phyloP scores from a whole-genome alignment of 2,329 filamentous ascomycete genomes.

The Hirsutella rhossiliensis region DNA sequence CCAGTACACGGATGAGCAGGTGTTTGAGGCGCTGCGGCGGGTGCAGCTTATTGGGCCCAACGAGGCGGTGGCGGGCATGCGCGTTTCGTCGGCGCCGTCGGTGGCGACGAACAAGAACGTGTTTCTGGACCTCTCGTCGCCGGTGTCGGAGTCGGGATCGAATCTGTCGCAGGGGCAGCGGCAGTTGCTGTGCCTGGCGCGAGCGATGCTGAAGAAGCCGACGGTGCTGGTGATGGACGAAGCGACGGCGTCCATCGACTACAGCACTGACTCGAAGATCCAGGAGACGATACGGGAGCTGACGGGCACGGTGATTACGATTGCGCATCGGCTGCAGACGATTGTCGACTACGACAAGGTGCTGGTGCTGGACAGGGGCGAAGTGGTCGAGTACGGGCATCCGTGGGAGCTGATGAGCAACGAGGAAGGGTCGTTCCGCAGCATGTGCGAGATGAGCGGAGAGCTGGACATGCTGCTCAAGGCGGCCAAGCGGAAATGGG shows the following conservation, averaged over 20 bases:
- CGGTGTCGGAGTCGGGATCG: constrained; percentile 79
- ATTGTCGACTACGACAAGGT: constrained; percentile 99
- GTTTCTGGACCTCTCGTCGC: constrained; percentile 75
- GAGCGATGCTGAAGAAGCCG: constrained; percentile 81
- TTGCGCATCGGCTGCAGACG: constrained; percentile 88
- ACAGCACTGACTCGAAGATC: constrained; percentile 89
- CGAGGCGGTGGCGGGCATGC: constrained; percentile 24
- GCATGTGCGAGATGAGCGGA: constrained; percentile 55
- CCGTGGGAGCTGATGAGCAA: constrained; percentile 71
- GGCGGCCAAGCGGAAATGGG: constrained; percentile 43
- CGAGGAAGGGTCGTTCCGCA: constrained; percentile 49
- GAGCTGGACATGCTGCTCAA: constrained; percentile 38
- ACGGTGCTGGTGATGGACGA: constrained; percentile 99
- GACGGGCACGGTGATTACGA: constrained; percentile 87
- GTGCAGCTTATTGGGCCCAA: constrained; percentile 73
- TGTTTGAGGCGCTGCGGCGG: constrained; percentile 74
- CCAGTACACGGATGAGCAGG: constrained; percentile 77
- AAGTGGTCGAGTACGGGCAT: constrained; percentile 81
- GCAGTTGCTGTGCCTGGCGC: constrained; percentile 85
- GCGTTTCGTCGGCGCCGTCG: constrained; percentile 11
- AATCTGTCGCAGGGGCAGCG: constrained; percentile 95
- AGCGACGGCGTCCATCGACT: constrained; percentile 94
- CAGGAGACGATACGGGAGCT: constrained; percentile 94
- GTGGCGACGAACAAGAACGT: constrained; percentile 79
- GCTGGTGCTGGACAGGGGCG: constrained; percentile 80